Base-by-base conservation (phyloP, 2,329 filamentous ascomycete species). In the Huntiella bhutanensis region DNA sequence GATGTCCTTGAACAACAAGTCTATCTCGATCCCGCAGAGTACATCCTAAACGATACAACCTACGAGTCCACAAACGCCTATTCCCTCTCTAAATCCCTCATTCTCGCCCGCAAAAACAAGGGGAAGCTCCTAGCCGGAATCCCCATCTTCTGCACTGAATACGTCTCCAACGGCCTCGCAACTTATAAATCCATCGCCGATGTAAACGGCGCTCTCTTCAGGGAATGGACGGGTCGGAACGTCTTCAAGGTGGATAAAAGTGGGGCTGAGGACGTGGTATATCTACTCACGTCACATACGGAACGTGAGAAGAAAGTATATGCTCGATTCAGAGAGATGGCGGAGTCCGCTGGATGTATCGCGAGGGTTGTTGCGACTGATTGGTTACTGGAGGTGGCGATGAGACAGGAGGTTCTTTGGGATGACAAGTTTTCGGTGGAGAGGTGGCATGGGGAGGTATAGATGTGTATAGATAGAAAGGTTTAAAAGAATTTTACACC, bases 401-500 rank as follows among this genome's bases (percentile, higher is more conserved):
- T 98, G 82, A 77, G 75, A 55, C 91, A 98, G 62, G 70, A 85
- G 60, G 65, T 91, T 52, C 67, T 68, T n/a, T 79, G 76, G 60
- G 67, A 77, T 48, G 64, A 77, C 36, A 71, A 68, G 53, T 85
- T 83, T 57, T 58, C 77, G 43, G 64, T 64, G 28, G 59, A 60
- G 41, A 66, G 41, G 15, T 51, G 42, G 46, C 28, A 39, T 41
- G 37, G 13, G 3, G 16, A 43, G 5, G 35, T 5, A 7, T 19
- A 35, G 19, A 17, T 41, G 4, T 46, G 10, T 35, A 37, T 40
- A 15, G 33, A 39, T 46, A 12, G 19, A 16, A 28, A 13, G 32
- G 16, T 41, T 78, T 66, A 95, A 59, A 96, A 96, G 66, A 98
- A 96, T 66, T 98, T 98, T 53, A 96, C 85, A 56, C 91, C 91